phyloP scores from a whole-genome alignment of 2,329 filamentous ascomycete genomes.

The Hyphodiscus sp. region DNA sequence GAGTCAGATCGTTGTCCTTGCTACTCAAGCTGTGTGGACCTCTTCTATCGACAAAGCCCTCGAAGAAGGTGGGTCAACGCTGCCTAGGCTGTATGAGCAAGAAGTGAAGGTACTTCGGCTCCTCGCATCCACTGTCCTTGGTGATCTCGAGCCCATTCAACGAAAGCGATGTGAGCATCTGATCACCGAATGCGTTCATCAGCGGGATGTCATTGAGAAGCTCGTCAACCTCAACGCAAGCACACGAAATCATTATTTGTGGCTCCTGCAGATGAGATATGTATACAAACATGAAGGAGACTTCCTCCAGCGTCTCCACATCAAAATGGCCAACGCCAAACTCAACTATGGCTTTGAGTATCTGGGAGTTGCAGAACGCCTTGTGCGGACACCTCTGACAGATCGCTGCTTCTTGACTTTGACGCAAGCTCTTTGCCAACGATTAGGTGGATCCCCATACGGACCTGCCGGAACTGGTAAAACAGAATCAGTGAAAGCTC shows the following conservation, averaged over 20 bases:
- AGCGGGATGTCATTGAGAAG: constrained; percentile 87
- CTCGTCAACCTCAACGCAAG: constrained; percentile 70
- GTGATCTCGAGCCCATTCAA: constrained; percentile 78
- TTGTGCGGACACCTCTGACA: constrained; percentile 93
- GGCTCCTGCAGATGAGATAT: constrained; percentile 97
- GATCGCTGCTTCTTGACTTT: constrained; percentile 98
- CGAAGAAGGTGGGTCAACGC: constrained; percentile 59
- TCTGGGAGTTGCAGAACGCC: constrained; percentile 87
- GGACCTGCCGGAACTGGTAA: constrained; percentile 97
- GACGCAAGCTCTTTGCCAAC: constrained; percentile 90
- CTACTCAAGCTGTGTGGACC: constrained; percentile 91
- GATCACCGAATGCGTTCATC: constrained; percentile 98
- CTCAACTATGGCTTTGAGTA: constrained; percentile 98
- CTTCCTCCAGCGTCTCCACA: constrained; percentile 71
- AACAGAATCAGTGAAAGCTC: constrained; percentile 96
- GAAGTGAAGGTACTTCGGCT: constrained; percentile 80
- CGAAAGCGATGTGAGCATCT: constrained; percentile 97
- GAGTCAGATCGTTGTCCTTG: constrained; percentile 91
- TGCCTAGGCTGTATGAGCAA: constrained; percentile 68
- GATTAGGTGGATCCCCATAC: constrained; percentile 93
- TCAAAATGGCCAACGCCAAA: constrained; percentile 95
- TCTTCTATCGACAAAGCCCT: constrained; percentile 76
- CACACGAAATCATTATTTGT: constrained; percentile 75
- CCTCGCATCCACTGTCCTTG: constrained; percentile 82
- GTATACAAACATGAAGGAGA: constrained; percentile 80